These are phyloP conservation scores for Takashimella tepidaria DNA, from an alignment of 1,284 basidiomycete species.

Conservation along the genomic window DNA sequence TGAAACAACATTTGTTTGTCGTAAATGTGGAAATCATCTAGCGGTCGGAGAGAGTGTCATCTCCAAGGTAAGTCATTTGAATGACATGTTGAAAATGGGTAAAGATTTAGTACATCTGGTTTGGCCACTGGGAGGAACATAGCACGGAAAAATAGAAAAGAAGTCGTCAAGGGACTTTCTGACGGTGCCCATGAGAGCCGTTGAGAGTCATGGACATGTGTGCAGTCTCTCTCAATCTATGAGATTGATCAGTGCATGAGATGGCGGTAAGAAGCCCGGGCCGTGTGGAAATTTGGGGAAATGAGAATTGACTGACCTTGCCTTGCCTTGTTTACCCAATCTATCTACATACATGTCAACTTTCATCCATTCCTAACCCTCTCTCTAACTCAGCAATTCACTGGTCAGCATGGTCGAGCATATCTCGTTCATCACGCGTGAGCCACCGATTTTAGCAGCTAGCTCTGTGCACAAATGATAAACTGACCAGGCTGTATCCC, in stretches of 20 bases:
- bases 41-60: conserved; percentile 88
- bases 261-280: not conserved
- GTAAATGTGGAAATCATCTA: conserved; percentile 85
- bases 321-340: too few relatives aligned
- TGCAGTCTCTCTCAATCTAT: too few relatives aligned
- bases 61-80: conserved; percentile 76
- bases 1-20: conserved; percentile 85
- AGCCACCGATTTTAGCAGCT: conserved; percentile 42
- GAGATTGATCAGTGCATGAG: not conserved
- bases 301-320: too few relatives aligned
- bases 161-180: too few relatives aligned
- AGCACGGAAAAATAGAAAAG: too few relatives aligned
- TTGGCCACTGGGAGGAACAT: too few relatives aligned
- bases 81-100: too few relatives aligned
- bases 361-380: too few relatives aligned
- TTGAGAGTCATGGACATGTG: too few relatives aligned
- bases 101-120: too few relatives aligned
- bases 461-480: not conserved
- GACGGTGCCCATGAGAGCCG: too few relatives aligned
- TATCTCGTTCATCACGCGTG: conserved; percentile 90
- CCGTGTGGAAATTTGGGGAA: not conserved
- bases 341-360: too few relatives aligned
- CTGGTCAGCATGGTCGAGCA: conserved; percentile 89
- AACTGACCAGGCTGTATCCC: conserved; percentile 4
- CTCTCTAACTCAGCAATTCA: conserved; percentile 77